Evolutionary conservation across 2,329 filamentous ascomycete species (phyloP), one percentile per base, ranked within the genome.

Genomic region (Microthyrium microscopicum): DNA sequence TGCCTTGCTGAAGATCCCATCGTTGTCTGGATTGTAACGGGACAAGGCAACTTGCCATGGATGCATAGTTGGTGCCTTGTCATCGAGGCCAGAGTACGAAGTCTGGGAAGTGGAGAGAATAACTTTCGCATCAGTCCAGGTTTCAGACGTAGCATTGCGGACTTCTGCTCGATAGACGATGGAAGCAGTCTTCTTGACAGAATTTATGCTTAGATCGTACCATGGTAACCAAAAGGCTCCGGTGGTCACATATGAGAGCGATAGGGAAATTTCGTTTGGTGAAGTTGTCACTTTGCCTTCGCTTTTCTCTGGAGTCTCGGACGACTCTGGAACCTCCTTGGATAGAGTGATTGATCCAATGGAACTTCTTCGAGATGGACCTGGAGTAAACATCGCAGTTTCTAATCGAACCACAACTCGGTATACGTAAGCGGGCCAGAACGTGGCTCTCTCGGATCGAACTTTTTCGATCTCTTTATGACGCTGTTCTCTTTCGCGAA

Each of bases 101-200:
- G 71, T 66, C 43, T 76, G 68, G 1, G 70, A 75, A 0, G 70
- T 77, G 3, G 73, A 77, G 4, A 78, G 61, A 0, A 62, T 63
- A 24, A 78, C 52, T 40, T 64, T 68, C 47, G 68, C 66, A 49
- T 68, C 64, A 20, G 55, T 57, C 73, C 73, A 78, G 1, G 64
- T 68, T 52, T 78, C 73, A 0, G 67, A 70, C 0, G 70, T 75
- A 32, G 56, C 56, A 51, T 78, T 78, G 36, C 60, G 64, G 33
- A 77, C 63, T 41, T 67, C 62, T 2, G 73, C 72, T 35, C 74
- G 68, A 46, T 77, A 78, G 43, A 63, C 64, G 11, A 77, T 56
- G 4, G 53, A 53, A 2, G 60, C 70, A 1, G 62, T 61, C 31
- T 60, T 63, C 15, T 51, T 57, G 0, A 64, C 61, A 2, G 72